phyloP scores from a whole-genome alignment of 2,329 filamentous ascomycete species.

The Phyllosticta capitalensis region DNA sequence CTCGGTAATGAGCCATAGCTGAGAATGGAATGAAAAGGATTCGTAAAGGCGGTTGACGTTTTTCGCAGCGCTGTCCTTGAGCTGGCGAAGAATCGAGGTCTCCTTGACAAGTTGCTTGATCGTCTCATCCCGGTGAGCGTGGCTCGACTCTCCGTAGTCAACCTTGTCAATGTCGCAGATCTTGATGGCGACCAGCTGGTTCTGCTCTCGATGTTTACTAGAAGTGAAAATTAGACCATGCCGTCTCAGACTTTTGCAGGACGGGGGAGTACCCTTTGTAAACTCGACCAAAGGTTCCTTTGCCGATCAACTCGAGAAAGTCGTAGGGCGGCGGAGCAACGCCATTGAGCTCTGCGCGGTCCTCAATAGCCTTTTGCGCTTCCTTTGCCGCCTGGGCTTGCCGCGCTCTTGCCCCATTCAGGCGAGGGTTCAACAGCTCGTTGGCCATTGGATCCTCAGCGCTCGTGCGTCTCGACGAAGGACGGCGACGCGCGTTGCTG shows the following conservation, averaged over 20 bases:
- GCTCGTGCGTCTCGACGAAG: background rate
- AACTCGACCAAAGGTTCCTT: constrained; percentile 64
- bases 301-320: constrained; percentile 65
- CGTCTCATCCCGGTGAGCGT: constrained; percentile 18
- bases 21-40: constrained; percentile 64
- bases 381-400: constrained; percentile 60
- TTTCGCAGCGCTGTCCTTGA: constrained; percentile 68
- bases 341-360: constrained; percentile 50
- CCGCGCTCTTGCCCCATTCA: constrained; percentile 42
- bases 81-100: constrained; percentile 57
- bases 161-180: constrained; percentile 77
- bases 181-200: constrained; percentile 61
- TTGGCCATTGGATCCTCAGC: background rate
- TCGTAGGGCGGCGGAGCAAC: constrained; percentile 55
- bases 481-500: constrained; percentile 3
- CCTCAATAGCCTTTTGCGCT: constrained; percentile 56
- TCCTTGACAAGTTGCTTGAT: constrained; percentile 41
- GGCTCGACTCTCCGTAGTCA: constrained; percentile 39
- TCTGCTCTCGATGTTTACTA: constrained; percentile 31
- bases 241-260: background rate
- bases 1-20: constrained; percentile 83
- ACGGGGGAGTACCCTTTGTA: constrained; percentile 49
- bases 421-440: constrained; percentile 4
- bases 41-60: constrained; percentile 80
- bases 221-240: constrained; percentile 14